Conservation (phyloP, 108 stramenopile species). For the Skeletonema potamos region DNA sequence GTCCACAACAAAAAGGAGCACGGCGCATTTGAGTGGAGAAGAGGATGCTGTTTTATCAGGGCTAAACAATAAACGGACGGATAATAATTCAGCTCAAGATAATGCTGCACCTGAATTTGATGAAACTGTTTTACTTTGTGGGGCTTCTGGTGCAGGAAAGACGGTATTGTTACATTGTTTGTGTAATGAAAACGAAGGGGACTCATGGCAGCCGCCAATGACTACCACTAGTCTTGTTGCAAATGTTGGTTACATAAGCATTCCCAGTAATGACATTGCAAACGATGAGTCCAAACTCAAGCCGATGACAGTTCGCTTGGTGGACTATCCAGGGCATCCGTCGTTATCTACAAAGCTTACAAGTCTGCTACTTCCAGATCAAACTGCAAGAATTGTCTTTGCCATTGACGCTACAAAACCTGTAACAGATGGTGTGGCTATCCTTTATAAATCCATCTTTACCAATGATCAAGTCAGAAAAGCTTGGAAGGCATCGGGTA, state of each 20-base stretch:
- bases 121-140: slow-evolving; percentile 38
- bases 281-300: background rate
- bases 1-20: slow-evolving; percentile 17
- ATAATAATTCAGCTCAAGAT: background rate
- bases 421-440: slow-evolving; percentile 56
- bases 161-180: slow-evolving; percentile 38
- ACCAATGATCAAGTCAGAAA: slow-evolving; percentile 10
- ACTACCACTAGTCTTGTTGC: slow-evolving; percentile 70
- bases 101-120: slow-evolving; percentile 8
- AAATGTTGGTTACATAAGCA: slow-evolving; percentile 54
- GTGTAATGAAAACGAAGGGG: background rate
- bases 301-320: slow-evolving; percentile 35
- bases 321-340: slow-evolving; percentile 78
- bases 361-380: slow-evolving; percentile 8
- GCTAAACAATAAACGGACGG: background rate
- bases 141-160: slow-evolving; percentile 31
- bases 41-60: slow-evolving; percentile 14
- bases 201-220: slow-evolving; percentile 18
- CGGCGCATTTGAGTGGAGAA: slow-evolving; percentile 21
- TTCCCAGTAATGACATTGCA: background rate
- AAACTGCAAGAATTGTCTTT: slow-evolving; percentile 38
- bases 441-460: slow-evolving; percentile 53
- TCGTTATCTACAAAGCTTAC: slow-evolving; percentile 30
- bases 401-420: slow-evolving; percentile 74
- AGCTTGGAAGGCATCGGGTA: slow-evolving; percentile 17